A percentile compares a stretch with the other conserved stretches of the same genome.
phyloP scores from a whole-genome alignment of 352 stramenopile genomes.

The Phytophthora pistaciae region DNA sequence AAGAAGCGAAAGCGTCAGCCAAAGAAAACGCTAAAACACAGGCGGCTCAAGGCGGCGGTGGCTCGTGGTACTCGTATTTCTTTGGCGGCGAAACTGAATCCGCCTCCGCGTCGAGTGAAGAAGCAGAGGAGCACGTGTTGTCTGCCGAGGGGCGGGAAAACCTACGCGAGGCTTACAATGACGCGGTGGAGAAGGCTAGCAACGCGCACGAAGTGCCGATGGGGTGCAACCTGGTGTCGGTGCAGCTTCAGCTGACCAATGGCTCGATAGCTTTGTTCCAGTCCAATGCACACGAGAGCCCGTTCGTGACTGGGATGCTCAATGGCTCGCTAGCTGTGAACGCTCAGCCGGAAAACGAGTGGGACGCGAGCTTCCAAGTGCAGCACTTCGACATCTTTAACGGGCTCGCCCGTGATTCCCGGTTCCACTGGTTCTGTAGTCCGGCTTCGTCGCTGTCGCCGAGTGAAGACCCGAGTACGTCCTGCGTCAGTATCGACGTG shows the following conservation, averaged over 20 bases:
- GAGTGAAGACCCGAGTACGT: conserved; percentile 18
- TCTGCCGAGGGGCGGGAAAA: conserved; percentile 73
- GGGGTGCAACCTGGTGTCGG: conserved; percentile 74
- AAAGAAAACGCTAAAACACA: conserved; percentile 25
- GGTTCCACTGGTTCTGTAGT: conserved; percentile 74
- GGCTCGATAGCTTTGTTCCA: conserved; percentile 68
- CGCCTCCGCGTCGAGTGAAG: conserved; percentile 9
- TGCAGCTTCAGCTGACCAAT: conserved; percentile 70
- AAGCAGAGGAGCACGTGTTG: conserved; percentile 54
- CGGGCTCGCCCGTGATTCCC: conserved; percentile 43
- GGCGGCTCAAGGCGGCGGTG: conserved; percentile 30
- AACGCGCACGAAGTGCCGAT: conserved; percentile 50
- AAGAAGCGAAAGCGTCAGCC: conserved; percentile 38
- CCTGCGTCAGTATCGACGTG: conserved; percentile 67
- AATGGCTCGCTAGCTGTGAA: conserved; percentile 66
- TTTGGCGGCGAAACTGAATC: conserved; percentile 52
- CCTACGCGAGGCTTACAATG: conserved; percentile 79
- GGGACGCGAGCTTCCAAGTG: conserved; percentile 66
- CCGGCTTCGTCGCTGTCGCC: conserved; percentile 33
- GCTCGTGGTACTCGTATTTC: conserved; percentile 87
- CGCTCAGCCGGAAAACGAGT: conserved; percentile 74
- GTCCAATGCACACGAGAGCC: conserved; percentile 41
- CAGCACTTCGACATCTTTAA: conserved; percentile 81
- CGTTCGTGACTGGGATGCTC: conserved; percentile 59
- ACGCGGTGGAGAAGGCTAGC: conserved; percentile 66